Evolutionary conservation across 257 asterid genomes (phyloP), one percentile per base, ranked within the genome.

Genomic region (Przewalskia tangutica): DNA sequence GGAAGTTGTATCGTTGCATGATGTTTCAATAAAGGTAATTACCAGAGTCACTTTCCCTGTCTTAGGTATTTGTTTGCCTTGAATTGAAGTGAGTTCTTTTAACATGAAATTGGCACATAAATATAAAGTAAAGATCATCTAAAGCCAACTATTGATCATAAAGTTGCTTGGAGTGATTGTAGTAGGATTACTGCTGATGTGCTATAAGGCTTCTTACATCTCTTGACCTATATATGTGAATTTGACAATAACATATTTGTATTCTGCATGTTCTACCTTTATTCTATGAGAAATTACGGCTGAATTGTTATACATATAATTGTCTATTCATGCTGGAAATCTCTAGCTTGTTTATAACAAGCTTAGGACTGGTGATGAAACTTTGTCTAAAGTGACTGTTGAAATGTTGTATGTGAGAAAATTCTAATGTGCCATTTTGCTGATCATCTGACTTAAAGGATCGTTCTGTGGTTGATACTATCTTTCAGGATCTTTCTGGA

Each of bases 401-500:
- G 46, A 27, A 23, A 32, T 23, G 62, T 14, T 7, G 62, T 7
- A 14, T 2, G 17, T 14, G 42, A 75, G 62, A 13, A 27, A 48
- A 75, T 50, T 27, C 48, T 50, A 14, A 50, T 8, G 63, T 50
- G 58, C 14, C 63, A 50, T 75, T 68, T 34, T 75, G 16, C 62
- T 50, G 63, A 50, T 51, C 80, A 50, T 27, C 60, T 50, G 7
- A 75, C 27, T 75, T 75, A 12, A 51, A 67, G 58, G 17, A 75
- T 50, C 63, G 6, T 42, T 75, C 7, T 50, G 63, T 75, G 80
- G 46, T 75, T 27, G 63, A 27, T 27, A 27, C 32, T 27, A 27
- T 44, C 67, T 77, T 70, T 83, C 88, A 97, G 99, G 97, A 90
- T 73, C 86, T 88, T 83, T 78, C 94, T 80, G 99, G 98, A 84